Conservation (phyloP, 2,329 filamentous ascomycete species). For the Corinectria fuckeliana region DNA sequence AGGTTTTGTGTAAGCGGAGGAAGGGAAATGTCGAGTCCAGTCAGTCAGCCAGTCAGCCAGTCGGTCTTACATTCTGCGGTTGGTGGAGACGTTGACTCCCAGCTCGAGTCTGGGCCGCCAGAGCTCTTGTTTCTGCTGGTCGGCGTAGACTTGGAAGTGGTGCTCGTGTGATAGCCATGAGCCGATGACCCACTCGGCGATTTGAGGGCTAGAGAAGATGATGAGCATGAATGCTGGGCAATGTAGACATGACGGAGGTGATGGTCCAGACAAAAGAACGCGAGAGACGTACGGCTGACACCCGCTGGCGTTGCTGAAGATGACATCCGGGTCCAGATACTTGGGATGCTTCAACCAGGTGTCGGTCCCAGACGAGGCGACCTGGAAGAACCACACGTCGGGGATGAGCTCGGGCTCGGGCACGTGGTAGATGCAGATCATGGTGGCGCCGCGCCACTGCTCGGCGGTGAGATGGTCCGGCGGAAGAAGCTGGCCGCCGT, state of each 20-base stretch:
- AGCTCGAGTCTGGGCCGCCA: constrained; percentile 36
- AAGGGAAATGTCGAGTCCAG: no score
- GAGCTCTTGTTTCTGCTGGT: constrained; percentile 37
- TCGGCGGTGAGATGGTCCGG: constrained; percentile 40
- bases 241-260: neutral
- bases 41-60: no score
- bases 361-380: constrained; percentile 52
- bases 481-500: constrained; percentile 21
- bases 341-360: constrained; percentile 45
- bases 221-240: neutral
- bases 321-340: constrained; percentile 44
- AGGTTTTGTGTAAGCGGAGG: neutral
- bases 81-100: constrained; percentile 41
- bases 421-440: constrained; percentile 44
- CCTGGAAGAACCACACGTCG: constrained; percentile 53
- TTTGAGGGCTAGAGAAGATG: constrained; percentile 41
- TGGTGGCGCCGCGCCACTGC: constrained; percentile 49
- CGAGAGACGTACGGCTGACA: constrained; percentile 47
- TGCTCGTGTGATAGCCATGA: constrained; percentile 44
- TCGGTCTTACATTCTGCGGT: constrained; percentile 46
- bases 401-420: constrained; percentile 41
- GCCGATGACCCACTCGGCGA: constrained; percentile 51
- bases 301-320: constrained; percentile 51
- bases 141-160: constrained; percentile 39
- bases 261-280: no score